phyloP scores from a whole-genome alignment of 345 rosid species.

The Ceriops zippeliana region DNA sequence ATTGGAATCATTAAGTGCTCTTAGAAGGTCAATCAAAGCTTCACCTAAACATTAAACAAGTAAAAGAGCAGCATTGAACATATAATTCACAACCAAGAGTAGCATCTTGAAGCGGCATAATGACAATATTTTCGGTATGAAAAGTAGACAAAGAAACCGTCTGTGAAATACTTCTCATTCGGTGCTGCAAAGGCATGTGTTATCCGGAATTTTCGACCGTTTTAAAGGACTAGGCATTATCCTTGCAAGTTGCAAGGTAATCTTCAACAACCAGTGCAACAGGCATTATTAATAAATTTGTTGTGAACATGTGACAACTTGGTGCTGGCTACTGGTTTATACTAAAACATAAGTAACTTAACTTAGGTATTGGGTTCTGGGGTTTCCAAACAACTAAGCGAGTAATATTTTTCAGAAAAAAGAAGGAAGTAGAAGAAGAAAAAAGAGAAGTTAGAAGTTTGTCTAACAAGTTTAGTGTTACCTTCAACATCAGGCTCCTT shows the following conservation, averaged over 20 bases:
- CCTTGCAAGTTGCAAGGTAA: too few species aligned
- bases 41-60: conserved; percentile 44
- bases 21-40: conserved; percentile 58
- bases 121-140: background rate
- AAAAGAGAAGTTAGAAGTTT: background rate
- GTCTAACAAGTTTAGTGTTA: conserved; percentile 11
- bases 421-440: background rate
- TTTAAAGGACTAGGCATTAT: too few species aligned
- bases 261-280: too few species aligned
- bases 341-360: too few species aligned
- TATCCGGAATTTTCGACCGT: too few species aligned
- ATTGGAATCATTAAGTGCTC: conserved; percentile 53
- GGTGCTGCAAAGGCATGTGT: background rate
- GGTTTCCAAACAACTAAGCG: too few species aligned
- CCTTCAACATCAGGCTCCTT: conserved; percentile 70
- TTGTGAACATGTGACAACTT: too few species aligned
- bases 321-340: too few species aligned
- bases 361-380: too few species aligned
- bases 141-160: background rate
- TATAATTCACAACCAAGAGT: background rate
- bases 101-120: background rate
- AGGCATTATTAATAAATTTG: too few species aligned
- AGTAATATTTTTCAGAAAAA: background rate
- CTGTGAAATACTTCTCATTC: background rate
- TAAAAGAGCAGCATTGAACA: background rate